Percentiles rank a stretch among this genome's conserved stretches.
Conservation (phyloP, 1,284 basidiomycete genomes). For the Anthracocystis setariae region DNA sequence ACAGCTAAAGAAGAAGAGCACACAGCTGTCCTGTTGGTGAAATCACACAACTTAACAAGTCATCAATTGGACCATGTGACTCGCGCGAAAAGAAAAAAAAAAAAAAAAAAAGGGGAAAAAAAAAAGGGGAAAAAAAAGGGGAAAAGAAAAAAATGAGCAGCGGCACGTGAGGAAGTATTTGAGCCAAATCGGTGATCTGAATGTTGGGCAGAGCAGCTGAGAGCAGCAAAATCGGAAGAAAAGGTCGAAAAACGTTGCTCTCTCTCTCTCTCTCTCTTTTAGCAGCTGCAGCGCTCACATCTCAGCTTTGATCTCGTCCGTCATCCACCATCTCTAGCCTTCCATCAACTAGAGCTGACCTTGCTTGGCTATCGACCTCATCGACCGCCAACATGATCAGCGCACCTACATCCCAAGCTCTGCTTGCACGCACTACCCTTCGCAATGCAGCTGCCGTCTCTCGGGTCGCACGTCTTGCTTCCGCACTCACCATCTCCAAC, state of each 20-base stretch:
- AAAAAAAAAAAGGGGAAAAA: too few species aligned
- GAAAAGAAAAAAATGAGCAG: too few species aligned
- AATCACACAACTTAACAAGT: too few species aligned
- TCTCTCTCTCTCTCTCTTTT: too few species aligned
- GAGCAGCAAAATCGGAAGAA: slow-evolving; percentile 10
- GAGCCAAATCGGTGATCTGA: neutral
- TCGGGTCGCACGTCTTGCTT: slow-evolving; percentile 8
- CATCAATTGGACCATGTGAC: too few species aligned
- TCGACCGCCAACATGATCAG: slow-evolving; percentile 21
- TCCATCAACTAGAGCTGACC: too few species aligned
- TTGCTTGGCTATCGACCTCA: neutral
- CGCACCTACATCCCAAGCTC: slow-evolving; percentile 18
- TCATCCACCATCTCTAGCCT: slow-evolving; percentile 7
- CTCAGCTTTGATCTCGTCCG: too few species aligned
- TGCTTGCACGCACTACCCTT: slow-evolving; percentile 28
- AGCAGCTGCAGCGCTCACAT: too few species aligned
- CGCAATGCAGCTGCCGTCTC: slow-evolving; percentile 9
- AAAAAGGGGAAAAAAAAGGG: too few species aligned
- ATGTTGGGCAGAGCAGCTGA: neutral
- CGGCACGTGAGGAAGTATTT: neutral
- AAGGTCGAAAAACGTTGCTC: slow-evolving; percentile 16
- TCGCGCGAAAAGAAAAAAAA: too few species aligned
- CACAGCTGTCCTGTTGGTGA: too few species aligned
- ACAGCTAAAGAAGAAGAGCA: too few species aligned
- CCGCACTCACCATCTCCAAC: slow-evolving; percentile 8